A percentile compares a stretch with the other conserved stretches of the same genome.
Conservation (phyloP, 768 basidiomycete species). For the Tylopilus sp. region DNA sequence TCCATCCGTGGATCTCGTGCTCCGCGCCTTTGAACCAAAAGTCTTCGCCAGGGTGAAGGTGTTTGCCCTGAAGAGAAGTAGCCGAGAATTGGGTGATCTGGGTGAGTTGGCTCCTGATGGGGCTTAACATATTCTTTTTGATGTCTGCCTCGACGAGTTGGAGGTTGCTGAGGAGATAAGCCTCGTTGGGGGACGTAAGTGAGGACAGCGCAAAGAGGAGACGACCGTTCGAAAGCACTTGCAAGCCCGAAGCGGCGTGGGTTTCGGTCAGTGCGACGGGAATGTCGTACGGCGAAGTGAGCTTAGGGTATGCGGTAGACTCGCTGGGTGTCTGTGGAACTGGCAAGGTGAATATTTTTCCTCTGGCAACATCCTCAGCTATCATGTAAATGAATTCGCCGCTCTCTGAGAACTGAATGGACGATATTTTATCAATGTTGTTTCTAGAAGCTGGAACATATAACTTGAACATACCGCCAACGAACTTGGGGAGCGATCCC, state of each 20-base stretch:
- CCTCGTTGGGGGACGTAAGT: constrained; percentile 76
- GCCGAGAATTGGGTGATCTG: constrained; percentile 67
- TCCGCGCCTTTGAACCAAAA: constrained; percentile 90
- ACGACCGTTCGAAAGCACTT: constrained; percentile 54
- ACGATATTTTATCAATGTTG: background rate
- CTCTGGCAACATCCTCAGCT: constrained; percentile 73
- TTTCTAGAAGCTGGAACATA: background rate
- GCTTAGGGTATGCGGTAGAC: constrained; percentile 49
- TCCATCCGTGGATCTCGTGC: constrained; percentile 80
- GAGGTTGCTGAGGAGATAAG: constrained; percentile 58
- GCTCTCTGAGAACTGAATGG: constrained; percentile 65
- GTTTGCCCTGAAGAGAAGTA: constrained; percentile 52
- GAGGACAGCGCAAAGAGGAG: constrained; percentile 74
- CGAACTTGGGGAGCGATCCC: constrained; percentile 72
- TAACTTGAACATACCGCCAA: constrained; percentile 10
- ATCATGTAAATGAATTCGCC: constrained; percentile 67
- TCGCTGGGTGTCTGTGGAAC: constrained; percentile 57
- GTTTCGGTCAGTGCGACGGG: constrained; percentile 60
- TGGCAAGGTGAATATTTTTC: constrained; percentile 70
- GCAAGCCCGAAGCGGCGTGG: constrained; percentile 58
- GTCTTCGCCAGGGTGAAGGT: constrained; percentile 63
- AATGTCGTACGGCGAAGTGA: constrained; percentile 39
- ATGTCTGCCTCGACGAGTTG: constrained; percentile 42
- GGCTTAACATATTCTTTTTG: constrained; percentile 24
- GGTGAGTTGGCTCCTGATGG: constrained; percentile 35